These are phyloP conservation scores for Striga asiatica DNA, from an alignment of 257 asterid species.

Conservation along the genomic window DNA sequence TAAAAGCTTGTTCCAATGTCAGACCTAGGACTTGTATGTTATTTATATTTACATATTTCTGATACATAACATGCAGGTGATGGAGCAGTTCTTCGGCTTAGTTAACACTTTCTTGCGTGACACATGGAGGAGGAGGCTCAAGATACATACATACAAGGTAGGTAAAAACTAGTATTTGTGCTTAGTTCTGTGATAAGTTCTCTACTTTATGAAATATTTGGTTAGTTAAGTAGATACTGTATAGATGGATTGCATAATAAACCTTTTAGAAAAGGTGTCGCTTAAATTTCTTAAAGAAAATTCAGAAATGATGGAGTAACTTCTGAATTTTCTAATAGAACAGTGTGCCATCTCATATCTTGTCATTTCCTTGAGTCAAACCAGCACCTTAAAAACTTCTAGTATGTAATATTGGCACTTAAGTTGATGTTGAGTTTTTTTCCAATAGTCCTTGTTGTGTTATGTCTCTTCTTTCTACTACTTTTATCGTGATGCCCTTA, in stretches of 20 bases:
- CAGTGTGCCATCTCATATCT: neutral
- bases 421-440: neutral
- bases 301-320: neutral
- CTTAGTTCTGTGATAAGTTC: conserved; percentile 5
- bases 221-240: neutral
- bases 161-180: conserved; percentile 13
- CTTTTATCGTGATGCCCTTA: neutral
- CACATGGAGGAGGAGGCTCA: conserved; percentile 71
- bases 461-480: neutral
- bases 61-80: conserved; percentile 51
- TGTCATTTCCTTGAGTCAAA: neutral
- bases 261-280: conserved; percentile 8
- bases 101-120: conserved; percentile 94
- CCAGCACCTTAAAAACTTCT: neutral
- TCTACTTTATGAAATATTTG: neutral
- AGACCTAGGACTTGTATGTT: conserved; percentile 1
- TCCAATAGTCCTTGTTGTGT: neutral
- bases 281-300: neutral
- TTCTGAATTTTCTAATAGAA: neutral
- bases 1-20: neutral
- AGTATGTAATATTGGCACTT: neutral
- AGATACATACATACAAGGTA: conserved; percentile 97
- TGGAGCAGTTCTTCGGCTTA: conserved; percentile 93
- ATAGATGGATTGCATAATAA: neutral
- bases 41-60: conserved; percentile 6